Evolutionary conservation across 2,329 filamentous ascomycete species (phyloP), one percentile per base, ranked within the genome.

Genomic region (Verticillium nubilum): DNA sequence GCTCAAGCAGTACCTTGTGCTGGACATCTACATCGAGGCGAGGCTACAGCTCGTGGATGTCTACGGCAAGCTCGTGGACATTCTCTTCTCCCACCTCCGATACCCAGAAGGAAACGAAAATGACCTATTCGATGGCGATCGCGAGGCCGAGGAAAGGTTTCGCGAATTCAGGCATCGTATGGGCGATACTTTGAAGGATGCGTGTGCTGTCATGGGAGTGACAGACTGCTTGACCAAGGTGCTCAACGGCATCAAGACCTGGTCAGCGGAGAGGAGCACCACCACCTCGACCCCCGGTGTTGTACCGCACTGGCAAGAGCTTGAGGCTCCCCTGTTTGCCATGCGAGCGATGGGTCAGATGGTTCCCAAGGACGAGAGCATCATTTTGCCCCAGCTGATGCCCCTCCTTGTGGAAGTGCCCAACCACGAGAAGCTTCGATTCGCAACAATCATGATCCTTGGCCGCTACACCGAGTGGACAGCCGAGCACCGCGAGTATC

Each of bases 401-500:
- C 93, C 93, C 19, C 81, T 99, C 59, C 86, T 99, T 63, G 92
- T 97, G 12, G 91, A 96, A 70, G 96, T 99, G 62, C 95, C 95
- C 0, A 88, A 91, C 69, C 95, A 99, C 68, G 92, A 98, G 75
- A 99, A 98, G 78, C 84, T 99, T n/a, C 91, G 93, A 7, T 99
- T 99, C 75, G 94, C 96, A 63, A 94, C 94, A 5, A 97, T 98
- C 69, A 97, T 99, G 92, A 93, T 96, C 3, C 84, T 99, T 25
- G 95, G 92, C 37, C 86, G 95, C 63, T 99, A 99, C 71, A 99
- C 96, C 0, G 94, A 98, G 73, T 99, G 95, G 95, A 99, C 96
- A 0, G 87, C 95, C 5, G 87, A 92, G 54, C 95, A 99, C 69
- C 91, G 94, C 0, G 92, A 97, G 60, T 96, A 94, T 53, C 81